These are phyloP conservation scores for Vanrija humicola DNA, from an alignment of 1,284 basidiomycete species.

Conservation along the genomic window DNA sequence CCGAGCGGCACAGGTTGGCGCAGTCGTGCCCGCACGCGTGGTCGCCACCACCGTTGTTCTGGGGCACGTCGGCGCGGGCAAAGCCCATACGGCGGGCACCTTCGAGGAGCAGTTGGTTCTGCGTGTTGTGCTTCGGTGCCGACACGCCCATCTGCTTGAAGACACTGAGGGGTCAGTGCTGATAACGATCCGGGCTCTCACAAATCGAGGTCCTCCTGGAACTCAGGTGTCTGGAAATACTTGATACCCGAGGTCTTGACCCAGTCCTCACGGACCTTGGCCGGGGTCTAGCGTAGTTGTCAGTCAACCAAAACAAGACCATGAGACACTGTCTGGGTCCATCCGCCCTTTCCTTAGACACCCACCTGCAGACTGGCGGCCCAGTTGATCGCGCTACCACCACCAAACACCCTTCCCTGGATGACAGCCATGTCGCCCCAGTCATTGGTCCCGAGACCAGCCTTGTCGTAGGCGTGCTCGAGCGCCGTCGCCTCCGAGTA, in stretches of 20 bases:
- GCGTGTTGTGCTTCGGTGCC: conserved; percentile 14
- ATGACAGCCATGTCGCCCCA: conserved; percentile 47
- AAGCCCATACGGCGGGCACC: conserved; percentile 24
- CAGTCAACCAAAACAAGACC: background rate
- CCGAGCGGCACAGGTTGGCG: conserved; percentile 15
- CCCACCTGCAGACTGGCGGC: conserved; percentile 42
- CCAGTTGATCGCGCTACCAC: conserved; percentile 54
- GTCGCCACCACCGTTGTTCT: conserved; percentile 16
- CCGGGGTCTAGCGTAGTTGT: conserved; percentile 11
- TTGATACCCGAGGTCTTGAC: conserved; percentile 2
- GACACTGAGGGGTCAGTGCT: background rate
- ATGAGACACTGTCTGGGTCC: conserved; percentile 43
- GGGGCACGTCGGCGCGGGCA: conserved; percentile 14
- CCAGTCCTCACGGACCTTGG: conserved; percentile 10
- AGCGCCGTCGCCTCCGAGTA: conserved; percentile 45
- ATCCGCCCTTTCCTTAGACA: conserved; percentile 17
- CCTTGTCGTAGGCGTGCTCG: conserved; percentile 45
- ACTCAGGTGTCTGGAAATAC: conserved; percentile 9
- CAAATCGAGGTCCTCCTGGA: conserved; percentile 7
- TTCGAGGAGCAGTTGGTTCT: conserved; percentile 22
- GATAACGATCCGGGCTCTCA: background rate
- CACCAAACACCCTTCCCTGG: conserved; percentile 50
- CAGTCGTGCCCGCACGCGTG: conserved; percentile 11
- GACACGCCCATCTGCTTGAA: conserved; percentile 13
- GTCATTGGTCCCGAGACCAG: conserved; percentile 47